A percentile compares a stretch with the other conserved stretches of the same genome.
Evolutionary conservation across 2,329 filamentous ascomycete genomes (phyloP).

Genomic region (Sclerotinia spermophila): DNA sequence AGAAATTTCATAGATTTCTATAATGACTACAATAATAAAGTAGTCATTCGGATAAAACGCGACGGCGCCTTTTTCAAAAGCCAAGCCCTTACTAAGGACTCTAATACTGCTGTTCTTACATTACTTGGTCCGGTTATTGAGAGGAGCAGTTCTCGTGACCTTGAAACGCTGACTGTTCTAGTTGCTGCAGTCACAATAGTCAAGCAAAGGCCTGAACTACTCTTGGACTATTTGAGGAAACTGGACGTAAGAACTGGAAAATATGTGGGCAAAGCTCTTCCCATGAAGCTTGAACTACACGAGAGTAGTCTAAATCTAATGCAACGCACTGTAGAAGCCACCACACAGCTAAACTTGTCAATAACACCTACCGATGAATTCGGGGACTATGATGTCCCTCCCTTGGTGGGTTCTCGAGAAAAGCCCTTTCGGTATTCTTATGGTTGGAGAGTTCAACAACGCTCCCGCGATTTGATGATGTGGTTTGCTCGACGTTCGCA

Average conservation of each 20-base stretch:
- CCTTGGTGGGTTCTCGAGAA: neutral
- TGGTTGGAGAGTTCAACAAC: neutral
- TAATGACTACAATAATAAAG: conserved; percentile 6
- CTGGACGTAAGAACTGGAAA: neutral
- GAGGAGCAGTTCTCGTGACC: neutral
- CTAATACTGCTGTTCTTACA: neutral
- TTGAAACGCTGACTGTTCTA: neutral
- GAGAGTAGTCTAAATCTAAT: conserved; percentile 13
- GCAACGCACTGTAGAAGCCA: conserved; percentile 1
- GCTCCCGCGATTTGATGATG: neutral
- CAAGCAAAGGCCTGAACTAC: neutral
- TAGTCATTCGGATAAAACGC: neutral
- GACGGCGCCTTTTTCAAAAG: neutral
- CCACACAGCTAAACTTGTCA: neutral
- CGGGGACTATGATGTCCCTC: neutral
- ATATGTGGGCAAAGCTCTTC: conserved; percentile 4
- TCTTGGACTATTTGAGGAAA: neutral
- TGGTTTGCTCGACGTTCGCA: neutral
- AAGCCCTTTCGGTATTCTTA: neutral
- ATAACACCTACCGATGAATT: neutral
- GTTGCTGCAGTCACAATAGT: neutral
- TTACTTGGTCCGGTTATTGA: neutral
- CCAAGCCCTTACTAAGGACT: neutral
- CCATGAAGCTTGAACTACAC: conserved; percentile 1
- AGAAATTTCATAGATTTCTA: conserved; percentile 18